These are phyloP conservation scores for Tylopilus intermedius DNA, from an alignment of 768 basidiomycete genomes.

Conservation along the genomic window DNA sequence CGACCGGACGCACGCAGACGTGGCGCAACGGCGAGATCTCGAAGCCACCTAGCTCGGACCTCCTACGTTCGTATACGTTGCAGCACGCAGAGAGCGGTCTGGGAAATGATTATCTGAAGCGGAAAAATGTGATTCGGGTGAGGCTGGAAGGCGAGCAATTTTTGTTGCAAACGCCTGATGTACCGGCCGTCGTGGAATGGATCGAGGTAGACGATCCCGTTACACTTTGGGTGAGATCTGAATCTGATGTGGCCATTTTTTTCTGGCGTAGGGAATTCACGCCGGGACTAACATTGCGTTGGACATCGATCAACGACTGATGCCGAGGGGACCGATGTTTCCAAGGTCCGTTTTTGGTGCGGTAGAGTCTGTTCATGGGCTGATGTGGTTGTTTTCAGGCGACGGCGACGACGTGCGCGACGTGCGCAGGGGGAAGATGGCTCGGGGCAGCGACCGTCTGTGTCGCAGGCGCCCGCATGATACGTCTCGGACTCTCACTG, in stretches of 20 bases:
- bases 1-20: conserved; percentile 11
- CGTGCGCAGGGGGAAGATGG: conserved; percentile 13
- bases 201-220: conserved; percentile 66
- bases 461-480: neutral
- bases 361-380: neutral
- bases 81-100: conserved; percentile 91
- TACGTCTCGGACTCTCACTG: neutral
- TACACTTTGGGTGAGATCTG: conserved; percentile 1
- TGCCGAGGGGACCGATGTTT: conserved; percentile 88
- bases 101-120: conserved; percentile 91
- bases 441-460: neutral
- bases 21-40: conserved; percentile 26
- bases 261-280: conserved; percentile 66
- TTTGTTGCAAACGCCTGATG: conserved; percentile 80
- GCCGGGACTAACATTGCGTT: conserved; percentile 87
- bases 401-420: conserved; percentile 28
- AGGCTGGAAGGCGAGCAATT: conserved; percentile 96
- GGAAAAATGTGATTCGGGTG: conserved; percentile 89
- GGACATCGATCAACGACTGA: conserved; percentile 85
- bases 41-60: conserved; percentile 45
- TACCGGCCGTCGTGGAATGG: conserved; percentile 86
- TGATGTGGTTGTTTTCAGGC: conserved; percentile 10
- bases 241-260: conserved; percentile 1
- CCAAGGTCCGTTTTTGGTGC: conserved; percentile 49
- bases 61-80: conserved; percentile 72